Evolutionary conservation across 306 rosid genomes (phyloP), one percentile per base, ranked within the genome.

Genomic region (Argentina anserina): DNA sequence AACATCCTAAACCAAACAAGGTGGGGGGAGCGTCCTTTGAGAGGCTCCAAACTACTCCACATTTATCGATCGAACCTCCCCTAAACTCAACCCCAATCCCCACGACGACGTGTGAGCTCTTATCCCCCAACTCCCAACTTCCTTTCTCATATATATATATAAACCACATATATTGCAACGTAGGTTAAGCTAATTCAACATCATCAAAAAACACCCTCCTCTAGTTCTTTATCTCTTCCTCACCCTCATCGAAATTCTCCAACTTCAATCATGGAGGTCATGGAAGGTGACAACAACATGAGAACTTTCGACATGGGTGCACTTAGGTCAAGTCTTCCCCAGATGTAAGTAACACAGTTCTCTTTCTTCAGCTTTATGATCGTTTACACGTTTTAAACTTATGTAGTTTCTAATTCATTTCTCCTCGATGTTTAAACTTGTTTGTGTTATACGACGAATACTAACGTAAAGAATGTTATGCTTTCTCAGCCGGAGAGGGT

Each of bases 231-330:
- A 43, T 68, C 7, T 66, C 34, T 63, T 28, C n/a, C 29, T 17
- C 63, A 26, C 63, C 63, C 63, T 26, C 20, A 13, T 28, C 18
- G 18, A 58, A 26, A 5, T 58, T 58, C 40, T 31, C 65, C 0
- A 15, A 31, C 17, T 60, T 58, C 64, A 12, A 1, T 6, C 31
- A 71, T 43, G 13, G 72, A 64, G 42, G 83, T 85, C 90, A 89
- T 84, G 31, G 84, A 86, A 78, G 86, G 83, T 75, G 87, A 86
- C 3, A 80, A 80, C 62, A 59, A 26, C 8, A 76, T 80, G 83
- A 82, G 67, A 39, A 55, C 84, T 17, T 84, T 86, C 34, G 87
- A 84, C 82, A 90, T 91, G 97, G 90, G 82, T 64, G 75, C 91
- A 3, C 92, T 90, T 47, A 56, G 81, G 69, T 80, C 90, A 69